Conservation (phyloP, 163 green algal genomes). For the Trebouxia gelatinosa region DNA sequence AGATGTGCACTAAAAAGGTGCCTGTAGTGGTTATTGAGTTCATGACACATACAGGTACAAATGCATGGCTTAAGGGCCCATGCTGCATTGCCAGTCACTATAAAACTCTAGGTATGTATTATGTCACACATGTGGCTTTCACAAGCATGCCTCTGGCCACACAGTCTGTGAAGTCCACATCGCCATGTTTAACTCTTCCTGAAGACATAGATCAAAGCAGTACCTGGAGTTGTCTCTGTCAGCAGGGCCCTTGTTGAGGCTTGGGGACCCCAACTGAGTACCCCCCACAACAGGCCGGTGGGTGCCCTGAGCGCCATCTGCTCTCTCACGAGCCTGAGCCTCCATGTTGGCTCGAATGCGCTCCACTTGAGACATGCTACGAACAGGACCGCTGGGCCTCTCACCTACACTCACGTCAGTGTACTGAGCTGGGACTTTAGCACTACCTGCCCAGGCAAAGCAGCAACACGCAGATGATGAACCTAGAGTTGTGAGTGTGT, state of each 20-base stretch:
- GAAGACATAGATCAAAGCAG: neutral
- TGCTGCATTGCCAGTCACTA: neutral
- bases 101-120: neutral
- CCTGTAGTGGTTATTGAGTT: neutral
- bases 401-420: neutral
- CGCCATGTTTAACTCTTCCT: neutral
- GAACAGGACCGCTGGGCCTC: neutral
- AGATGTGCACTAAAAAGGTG: too few relatives aligned
- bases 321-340: neutral
- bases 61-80: too few relatives aligned
- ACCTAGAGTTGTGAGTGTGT: too few relatives aligned
- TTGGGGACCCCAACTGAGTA: conserved; percentile 4
- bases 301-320: neutral
- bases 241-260: conserved; percentile 5
- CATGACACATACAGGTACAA: too few relatives aligned
- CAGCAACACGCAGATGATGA: too few relatives aligned
- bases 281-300: neutral
- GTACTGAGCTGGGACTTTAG: too few relatives aligned
- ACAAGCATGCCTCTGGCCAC: too few relatives aligned
- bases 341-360: conserved; percentile 14
- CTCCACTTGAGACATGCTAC: conserved; percentile 7
- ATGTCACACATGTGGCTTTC: neutral
- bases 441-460: too few relatives aligned
- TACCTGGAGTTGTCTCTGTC: conserved; percentile 10
- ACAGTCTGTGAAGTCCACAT: neutral